These are phyloP conservation scores for Penicillium digitatum DNA, from an alignment of 2,329 filamentous ascomycete species.

Conservation along the genomic window DNA sequence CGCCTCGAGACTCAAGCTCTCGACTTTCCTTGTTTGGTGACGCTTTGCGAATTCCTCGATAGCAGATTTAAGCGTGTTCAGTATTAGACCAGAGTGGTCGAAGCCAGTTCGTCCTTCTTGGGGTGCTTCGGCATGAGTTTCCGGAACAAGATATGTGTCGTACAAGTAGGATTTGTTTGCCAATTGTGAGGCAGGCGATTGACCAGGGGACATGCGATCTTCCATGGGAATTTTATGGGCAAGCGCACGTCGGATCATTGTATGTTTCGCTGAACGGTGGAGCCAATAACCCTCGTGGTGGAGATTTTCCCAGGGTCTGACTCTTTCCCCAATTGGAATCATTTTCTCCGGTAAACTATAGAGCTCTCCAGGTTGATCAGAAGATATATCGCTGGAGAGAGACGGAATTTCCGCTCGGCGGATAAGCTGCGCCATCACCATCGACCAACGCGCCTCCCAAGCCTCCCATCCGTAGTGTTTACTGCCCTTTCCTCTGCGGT, in stretches of 20 bases:
- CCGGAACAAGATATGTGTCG: slow-evolving; percentile 58
- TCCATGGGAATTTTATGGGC: slow-evolving; percentile 57
- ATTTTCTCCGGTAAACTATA: slow-evolving; percentile 50
- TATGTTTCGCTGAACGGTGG: slow-evolving; percentile 51
- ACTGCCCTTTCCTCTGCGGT: slow-evolving; percentile 77
- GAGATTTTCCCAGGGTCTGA: slow-evolving; percentile 56
- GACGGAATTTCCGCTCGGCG: slow-evolving; percentile 49
- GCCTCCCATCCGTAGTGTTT: slow-evolving; percentile 90
- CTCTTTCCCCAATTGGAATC: slow-evolving; percentile 46
- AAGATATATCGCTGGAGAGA: slow-evolving; percentile 33
- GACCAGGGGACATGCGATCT: slow-evolving; percentile 53
- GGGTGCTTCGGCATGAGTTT: slow-evolving; percentile 55
- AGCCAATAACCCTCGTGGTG: slow-evolving; percentile 63
- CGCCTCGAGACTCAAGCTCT: slow-evolving; percentile 53
- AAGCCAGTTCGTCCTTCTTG: slow-evolving; percentile 43
- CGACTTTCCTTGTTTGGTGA: slow-evolving; percentile 52
- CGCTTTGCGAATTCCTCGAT: slow-evolving; percentile 51
- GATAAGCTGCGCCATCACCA: slow-evolving; percentile 59
- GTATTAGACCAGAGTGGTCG: slow-evolving; percentile 52
- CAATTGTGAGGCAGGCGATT: slow-evolving; percentile 54
- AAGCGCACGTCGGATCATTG: slow-evolving; percentile 48
- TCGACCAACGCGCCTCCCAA: slow-evolving; percentile 76
- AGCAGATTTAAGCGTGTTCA: slow-evolving; percentile 47
- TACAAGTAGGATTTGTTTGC: slow-evolving; percentile 53
- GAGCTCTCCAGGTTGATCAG: slow-evolving; percentile 23